Percentiles rank a stretch among this genome's conserved stretches.
These are phyloP conservation scores for Scutellaria galericulata DNA, from an alignment of 257 asterid genomes.

Conservation along the genomic window DNA sequence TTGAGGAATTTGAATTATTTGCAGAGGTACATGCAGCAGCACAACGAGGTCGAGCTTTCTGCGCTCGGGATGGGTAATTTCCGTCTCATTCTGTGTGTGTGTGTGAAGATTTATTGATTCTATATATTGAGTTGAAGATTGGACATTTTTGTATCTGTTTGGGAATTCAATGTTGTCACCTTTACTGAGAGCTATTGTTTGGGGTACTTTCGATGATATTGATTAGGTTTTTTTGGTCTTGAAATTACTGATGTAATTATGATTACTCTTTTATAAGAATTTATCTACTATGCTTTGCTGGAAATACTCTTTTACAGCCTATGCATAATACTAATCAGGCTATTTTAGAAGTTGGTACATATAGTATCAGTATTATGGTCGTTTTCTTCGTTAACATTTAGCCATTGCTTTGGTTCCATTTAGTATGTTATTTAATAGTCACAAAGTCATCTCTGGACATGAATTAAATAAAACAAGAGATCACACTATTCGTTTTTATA, in stretches of 20 bases:
- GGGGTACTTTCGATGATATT: neutral
- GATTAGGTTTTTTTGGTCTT: neutral
- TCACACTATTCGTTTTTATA: neutral
- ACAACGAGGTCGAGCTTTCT: conserved; percentile 71
- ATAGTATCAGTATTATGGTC: neutral
- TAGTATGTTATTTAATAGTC: neutral
- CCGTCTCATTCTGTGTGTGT: neutral
- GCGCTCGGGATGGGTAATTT: conserved; percentile 69
- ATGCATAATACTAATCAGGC: neutral
- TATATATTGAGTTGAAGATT: neutral
- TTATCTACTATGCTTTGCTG: neutral
- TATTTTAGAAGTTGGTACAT: neutral
- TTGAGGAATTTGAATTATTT: conserved; percentile 17
- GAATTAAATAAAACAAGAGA: neutral
- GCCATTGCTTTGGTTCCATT: neutral
- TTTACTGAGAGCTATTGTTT: neutral
- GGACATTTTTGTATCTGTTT: neutral
- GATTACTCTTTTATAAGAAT: neutral
- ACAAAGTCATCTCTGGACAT: neutral
- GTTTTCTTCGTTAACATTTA: neutral
- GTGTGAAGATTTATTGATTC: neutral
- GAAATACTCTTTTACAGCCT: neutral
- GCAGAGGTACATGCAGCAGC: conserved; percentile 84
- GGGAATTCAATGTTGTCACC: neutral
- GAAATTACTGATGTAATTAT: neutral